Base-by-base conservation (phyloP, 805 yeast genomes). In the Monosporozyma siamensis region DNA sequence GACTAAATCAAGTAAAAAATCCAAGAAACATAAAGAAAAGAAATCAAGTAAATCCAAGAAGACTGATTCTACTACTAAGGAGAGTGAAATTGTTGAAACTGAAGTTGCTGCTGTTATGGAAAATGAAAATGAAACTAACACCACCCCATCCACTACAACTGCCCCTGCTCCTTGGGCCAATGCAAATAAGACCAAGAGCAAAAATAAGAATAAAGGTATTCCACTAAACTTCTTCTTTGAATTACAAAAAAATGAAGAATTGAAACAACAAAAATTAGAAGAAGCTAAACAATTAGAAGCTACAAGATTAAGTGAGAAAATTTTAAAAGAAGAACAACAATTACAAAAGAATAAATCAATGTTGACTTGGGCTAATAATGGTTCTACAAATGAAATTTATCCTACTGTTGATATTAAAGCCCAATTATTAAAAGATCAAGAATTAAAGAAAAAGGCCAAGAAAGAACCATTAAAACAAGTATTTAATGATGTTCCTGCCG, bases 341-440 rank as follows among this genome's bases (percentile, higher is more conserved):
- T 48, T 48, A 21, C 42, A 47, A 21, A 51, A 47, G 25, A 21
- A 47, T 11, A 55, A 52, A 27, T 44, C 62, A 5, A 48, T 53
- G 8, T 45, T 61, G 10, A 56, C 52, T 12, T 61, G 65, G 65
- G 63, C 62, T 4, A 48, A 46, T 22, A 55, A 50, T 36, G 46
- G 54, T 7, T 25, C 43, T 14, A 17, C 49, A 8, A 36, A 47
- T 14, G 44, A 51, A 10, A 29, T 41, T 2, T 47, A 49, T 3
- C 45, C 48, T 4, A 30, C 43, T 8, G 39, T 55, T 37, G 51
- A 54, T 42, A 44, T 56, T 14, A 52, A 51, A 34, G 44, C 54
- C 6, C 53, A 47, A 35, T 26, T 43, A 8, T 18, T 25, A n/a
- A 37, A 37, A 15, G 30, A 44, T 41, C 35, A 42, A 38, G 21